Percentiles rank a stretch among this genome's conserved stretches.
Conservation (phyloP, 1,284 basidiomycete species). For the Xerocomus alliaceus region DNA sequence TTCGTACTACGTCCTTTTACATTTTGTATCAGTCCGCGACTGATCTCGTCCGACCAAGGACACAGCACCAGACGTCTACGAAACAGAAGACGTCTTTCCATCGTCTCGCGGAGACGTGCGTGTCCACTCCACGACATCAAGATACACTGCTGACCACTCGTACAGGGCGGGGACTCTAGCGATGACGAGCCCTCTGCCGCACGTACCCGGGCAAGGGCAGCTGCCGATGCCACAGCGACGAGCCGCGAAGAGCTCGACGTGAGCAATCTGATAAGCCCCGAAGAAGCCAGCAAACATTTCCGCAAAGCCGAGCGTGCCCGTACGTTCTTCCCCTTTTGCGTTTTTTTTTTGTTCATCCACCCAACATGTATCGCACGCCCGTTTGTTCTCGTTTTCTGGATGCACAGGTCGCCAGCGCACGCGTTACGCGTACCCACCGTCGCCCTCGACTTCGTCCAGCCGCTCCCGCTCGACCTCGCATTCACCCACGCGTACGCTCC, state of each 20-base stretch:
- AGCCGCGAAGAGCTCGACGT: conserved; percentile 59
- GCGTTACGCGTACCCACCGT: conserved; percentile 72
- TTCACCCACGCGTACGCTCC: conserved; percentile 46
- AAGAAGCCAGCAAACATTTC: conserved; percentile 72
- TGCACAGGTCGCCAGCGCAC: conserved; percentile 55
- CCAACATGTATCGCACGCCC: no score
- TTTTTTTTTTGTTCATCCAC: not conserved
- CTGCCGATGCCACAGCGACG: conserved; percentile 41
- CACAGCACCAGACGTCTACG: conserved; percentile 90
- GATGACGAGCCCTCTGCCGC: conserved; percentile 63
- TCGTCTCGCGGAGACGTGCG: conserved; percentile 56
- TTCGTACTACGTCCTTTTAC: conserved; percentile 46
- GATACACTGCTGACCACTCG: conserved; percentile 2
- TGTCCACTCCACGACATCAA: conserved; percentile 22
- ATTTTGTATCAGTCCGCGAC: not conserved
- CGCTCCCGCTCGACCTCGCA: conserved; percentile 25
- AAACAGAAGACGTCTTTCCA: conserved; percentile 82
- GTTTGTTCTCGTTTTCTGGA: not conserved
- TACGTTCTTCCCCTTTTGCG: conserved; percentile 36
- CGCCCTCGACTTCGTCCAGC: conserved; percentile 51
- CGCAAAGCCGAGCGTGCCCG: conserved; percentile 70
- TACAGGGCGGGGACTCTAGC: conserved; percentile 64
- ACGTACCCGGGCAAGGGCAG: conserved; percentile 44
- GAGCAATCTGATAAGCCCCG: conserved; percentile 55
- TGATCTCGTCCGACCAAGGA: conserved; percentile 59